Evolutionary conservation across 805 yeast species (phyloP), one percentile per base, ranked within the genome.

Genomic region (Wickerhamiella occidentalis): DNA sequence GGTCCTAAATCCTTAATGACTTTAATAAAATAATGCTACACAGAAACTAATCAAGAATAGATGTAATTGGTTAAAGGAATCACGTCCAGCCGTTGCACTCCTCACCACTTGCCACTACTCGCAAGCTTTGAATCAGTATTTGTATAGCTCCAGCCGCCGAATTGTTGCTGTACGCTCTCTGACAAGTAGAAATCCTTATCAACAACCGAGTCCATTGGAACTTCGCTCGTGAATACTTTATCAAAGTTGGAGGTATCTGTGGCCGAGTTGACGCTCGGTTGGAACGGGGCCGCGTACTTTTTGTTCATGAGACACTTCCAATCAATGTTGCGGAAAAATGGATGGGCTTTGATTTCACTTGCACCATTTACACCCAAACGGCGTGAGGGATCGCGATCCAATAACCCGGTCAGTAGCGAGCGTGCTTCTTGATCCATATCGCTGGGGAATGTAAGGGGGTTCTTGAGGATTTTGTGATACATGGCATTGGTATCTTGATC

Each of bases 61-160:
- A 25, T 25, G 28, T 25, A 25, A 25, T 6, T 25, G 28, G 6
- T 6, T 25, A 9, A 9, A 9, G 28, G 28, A 25, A 9, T 6
- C 9, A 25, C 28, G 28, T n/a, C n/a, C n/a, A n/a, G n/a, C n/a
- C 26, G 8, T 6, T 8, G 26, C 8, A 23, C 26, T 6, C 26
- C 5, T 46, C 50, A 61, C 65, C 66, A 62, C 47, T 54, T 55
- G 9, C 64, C 64, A 40, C 63, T 58, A 45, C 57, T 54, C 6
- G 67, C 66, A 26, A 64, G 58, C 48, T 55, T 55, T 25, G 64
- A 56, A 44, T 61, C 63, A 22, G 52, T 54, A 46, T 56, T 60
- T 8, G 68, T 63, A 65, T 88, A 90, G 2, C 97, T 90, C 98
- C 98, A 92, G 6, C 98, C 97, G 43, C 96, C 97, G 71, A 92